phyloP scores from a whole-genome alignment of 257 asterid genomes.

The Cynanchum wilfordii region DNA sequence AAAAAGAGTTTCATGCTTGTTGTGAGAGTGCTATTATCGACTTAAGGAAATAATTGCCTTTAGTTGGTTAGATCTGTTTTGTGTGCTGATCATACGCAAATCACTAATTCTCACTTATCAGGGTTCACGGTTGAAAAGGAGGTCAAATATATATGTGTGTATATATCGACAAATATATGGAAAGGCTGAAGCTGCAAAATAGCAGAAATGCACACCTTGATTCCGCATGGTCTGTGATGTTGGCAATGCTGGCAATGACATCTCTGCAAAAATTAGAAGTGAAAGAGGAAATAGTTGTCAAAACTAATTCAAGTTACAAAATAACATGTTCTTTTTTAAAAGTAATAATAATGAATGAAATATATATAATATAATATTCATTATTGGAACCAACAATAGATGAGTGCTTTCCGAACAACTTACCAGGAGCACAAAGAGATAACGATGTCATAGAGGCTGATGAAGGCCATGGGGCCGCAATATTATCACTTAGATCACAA shows the following conservation, averaged over 20 bases:
- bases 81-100: not conserved
- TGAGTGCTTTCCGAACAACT: conserved; percentile 7
- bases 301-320: not conserved
- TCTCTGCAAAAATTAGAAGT: conserved; percentile 51
- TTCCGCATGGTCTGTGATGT: conserved; percentile 54
- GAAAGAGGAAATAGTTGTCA: not conserved
- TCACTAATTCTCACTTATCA: not conserved
- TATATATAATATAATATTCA: not conserved
- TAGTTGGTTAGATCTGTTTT: not conserved
- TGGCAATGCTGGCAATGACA: conserved; percentile 97
- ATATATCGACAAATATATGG: not conserved
- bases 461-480: conserved; percentile 99
- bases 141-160: not conserved
- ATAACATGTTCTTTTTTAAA: not conserved
- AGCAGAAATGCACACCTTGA: conserved; percentile 41
- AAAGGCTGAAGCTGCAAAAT: not conserved
- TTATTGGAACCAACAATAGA: not conserved
- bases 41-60: not conserved
- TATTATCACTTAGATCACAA: conserved; percentile 85
- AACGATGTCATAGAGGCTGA: conserved; percentile 70
- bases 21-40: not conserved
- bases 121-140: not conserved
- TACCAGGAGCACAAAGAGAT: conserved; percentile 99
- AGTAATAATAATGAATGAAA: too few species aligned
- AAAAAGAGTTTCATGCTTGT: not conserved